Base-by-base conservation (phyloP, 1,139 yeast species). In the Wickerhamomyces sp. region DNA sequence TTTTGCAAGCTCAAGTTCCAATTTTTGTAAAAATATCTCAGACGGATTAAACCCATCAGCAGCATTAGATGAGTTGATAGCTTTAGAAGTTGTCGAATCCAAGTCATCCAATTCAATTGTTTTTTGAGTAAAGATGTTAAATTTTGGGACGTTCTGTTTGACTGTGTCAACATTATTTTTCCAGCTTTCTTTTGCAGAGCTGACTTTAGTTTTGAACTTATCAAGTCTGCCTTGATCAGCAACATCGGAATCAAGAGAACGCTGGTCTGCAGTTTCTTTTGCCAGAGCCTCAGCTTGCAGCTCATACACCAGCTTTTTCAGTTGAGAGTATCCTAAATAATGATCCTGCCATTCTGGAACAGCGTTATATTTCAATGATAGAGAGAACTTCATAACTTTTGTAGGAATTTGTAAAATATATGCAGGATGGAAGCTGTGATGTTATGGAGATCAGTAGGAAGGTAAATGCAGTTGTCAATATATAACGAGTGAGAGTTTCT, bases 301-400 rank as follows among this genome's bases (percentile, higher is more conserved):
- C n/a, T 81, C 70, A 54, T 81, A 81, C 26, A 80, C 76, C 36
- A 76, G 63, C 56, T 80, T 78, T 56, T 81, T 81, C 47, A 81
- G 63, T 5, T 79, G 74, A 14, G 81, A 72, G 54, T 81, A 81
- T 40, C 83, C 78, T 51, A 81, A 68, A 53, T 81, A 81, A 56
- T 78, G 76, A 34, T 79, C 78, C 41, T 81, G 76, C 89, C 89
- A 81, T 59, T 81, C 88, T 3, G 89, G 88, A 8, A 81, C 88
- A 33, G 87, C 82, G 54, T 81, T 81, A 52, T 81, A 80, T 63
- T 80, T 84, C 48, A 81, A 63, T 7, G 86, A 80, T 52, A 80
- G 83, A 9, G 87, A 78, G 58, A 81, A 81, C 66, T 81, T 81
- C 89, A 81, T 33, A 17, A 13, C 14, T 18, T 17, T 7, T 8